phyloP scores from a whole-genome alignment of 2,329 filamentous ascomycete genomes.

The Endocalyx cinctus region DNA sequence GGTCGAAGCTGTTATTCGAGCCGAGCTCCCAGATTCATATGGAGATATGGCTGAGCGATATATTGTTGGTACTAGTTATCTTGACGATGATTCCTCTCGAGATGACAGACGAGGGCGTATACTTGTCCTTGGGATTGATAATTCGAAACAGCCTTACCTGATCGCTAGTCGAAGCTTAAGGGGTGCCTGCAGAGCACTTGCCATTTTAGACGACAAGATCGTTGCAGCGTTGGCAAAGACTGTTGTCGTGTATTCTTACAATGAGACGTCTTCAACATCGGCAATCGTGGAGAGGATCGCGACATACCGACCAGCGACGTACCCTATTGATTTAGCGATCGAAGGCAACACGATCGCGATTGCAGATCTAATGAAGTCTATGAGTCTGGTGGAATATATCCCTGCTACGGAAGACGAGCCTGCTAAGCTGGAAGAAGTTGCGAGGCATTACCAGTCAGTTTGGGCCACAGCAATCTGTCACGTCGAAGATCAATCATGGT shows the following conservation, averaged over 20 bases:
- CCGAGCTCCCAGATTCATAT: slow-evolving; percentile 58
- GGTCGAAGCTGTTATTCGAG: slow-evolving; percentile 77
- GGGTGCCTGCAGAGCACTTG: slow-evolving; percentile 76
- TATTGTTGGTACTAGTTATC: slow-evolving; percentile 81
- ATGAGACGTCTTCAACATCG: slow-evolving; percentile 49
- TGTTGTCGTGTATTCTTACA: slow-evolving; percentile 56
- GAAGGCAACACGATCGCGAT: slow-evolving; percentile 73
- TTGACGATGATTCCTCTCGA: slow-evolving; percentile 53
- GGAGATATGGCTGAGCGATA: slow-evolving; percentile 69
- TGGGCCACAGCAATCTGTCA: slow-evolving; percentile 79
- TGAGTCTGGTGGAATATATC: slow-evolving; percentile 71
- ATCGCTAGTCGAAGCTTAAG: slow-evolving; percentile 66
- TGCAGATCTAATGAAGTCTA: slow-evolving; percentile 89
- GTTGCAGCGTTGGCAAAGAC: slow-evolving; percentile 89
- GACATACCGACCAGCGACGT: slow-evolving; percentile 75
- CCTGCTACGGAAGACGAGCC: slow-evolving; percentile 51
- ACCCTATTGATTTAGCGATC: slow-evolving; percentile 76
- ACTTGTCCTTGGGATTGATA: slow-evolving; percentile 76
- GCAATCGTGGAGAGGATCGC: slow-evolving; percentile 65
- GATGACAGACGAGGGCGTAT: slow-evolving; percentile 68
- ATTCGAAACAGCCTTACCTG: slow-evolving; percentile 66
- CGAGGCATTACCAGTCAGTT: slow-evolving; percentile 72
- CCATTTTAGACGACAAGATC: slow-evolving; percentile 69
- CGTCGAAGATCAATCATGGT: slow-evolving; percentile 68
- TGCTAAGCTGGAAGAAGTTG: slow-evolving; percentile 66